These are phyloP conservation scores for Suillus variegatus DNA, from an alignment of 768 basidiomycete species.

Conservation along the genomic window DNA sequence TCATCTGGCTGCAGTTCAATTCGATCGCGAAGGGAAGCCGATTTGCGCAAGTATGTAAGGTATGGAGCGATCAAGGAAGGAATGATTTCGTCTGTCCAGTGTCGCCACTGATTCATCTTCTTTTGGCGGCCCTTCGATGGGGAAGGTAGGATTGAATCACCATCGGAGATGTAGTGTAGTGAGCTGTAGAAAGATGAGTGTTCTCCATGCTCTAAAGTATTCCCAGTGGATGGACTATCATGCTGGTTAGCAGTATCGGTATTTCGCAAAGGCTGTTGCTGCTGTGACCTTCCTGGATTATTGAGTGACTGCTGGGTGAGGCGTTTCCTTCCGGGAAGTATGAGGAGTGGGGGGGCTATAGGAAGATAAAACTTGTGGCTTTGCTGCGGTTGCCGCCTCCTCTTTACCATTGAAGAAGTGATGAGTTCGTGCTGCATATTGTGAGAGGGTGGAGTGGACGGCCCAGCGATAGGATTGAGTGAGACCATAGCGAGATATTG, in stretches of 20 bases:
- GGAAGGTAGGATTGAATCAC: not conserved
- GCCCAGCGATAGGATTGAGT: not conserved
- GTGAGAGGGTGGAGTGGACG: not conserved
- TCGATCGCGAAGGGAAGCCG: not conserved
- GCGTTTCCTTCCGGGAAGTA: not conserved
- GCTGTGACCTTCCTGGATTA: not conserved
- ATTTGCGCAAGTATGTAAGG: slow-evolving; percentile 6
- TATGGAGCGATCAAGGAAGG: slow-evolving; percentile 7
- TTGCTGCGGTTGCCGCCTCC: not conserved
- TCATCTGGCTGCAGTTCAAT: not conserved
- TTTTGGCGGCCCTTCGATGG: not conserved
- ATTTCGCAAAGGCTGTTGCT: not conserved
- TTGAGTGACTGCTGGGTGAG: not conserved
- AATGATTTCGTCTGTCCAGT: not conserved
- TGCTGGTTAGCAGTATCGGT: not conserved
- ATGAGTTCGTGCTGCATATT: not conserved
- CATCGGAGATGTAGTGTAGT: not conserved
- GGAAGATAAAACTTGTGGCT: not conserved
- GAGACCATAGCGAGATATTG: not conserved
- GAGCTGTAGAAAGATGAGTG: not conserved
- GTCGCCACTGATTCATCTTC: slow-evolving; percentile 1
- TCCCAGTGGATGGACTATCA: not conserved
- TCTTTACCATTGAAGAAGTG: not conserved
- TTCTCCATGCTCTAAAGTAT: not conserved
- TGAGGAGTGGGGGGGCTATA: not conserved